These are phyloP conservation scores for Alternaria panax DNA, from an alignment of 2,329 filamentous ascomycete species.

Conservation along the genomic window DNA sequence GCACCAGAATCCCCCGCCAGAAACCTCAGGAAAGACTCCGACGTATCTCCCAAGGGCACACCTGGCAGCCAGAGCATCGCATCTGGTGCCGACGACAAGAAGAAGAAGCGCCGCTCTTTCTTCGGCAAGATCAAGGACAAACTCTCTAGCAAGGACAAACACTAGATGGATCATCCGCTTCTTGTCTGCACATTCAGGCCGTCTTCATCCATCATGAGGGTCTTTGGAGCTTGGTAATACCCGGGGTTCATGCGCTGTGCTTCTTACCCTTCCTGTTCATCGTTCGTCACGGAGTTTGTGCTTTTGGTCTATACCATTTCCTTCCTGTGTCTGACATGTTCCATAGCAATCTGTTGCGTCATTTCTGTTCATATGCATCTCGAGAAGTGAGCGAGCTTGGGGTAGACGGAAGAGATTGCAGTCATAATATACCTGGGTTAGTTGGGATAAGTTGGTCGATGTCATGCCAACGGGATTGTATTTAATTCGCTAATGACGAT, in stretches of 20 bases:
- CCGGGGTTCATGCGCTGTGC: constrained; percentile 27
- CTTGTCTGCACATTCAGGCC: constrained; percentile 22
- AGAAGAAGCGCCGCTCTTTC: constrained; percentile 58
- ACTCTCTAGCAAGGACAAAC: constrained; percentile 46
- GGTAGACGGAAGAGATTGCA: constrained; percentile 14
- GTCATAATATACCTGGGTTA: constrained; percentile 16
- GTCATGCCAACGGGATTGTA: constrained; percentile 25
- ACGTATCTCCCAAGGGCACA: constrained; percentile 47
- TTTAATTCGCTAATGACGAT: constrained; percentile 44
- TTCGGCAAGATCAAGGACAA: constrained; percentile 60
- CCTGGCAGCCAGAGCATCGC: constrained; percentile 49
- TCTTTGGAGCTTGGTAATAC: constrained; percentile 33
- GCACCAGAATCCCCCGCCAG: constrained; percentile 44
- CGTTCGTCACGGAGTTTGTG: constrained; percentile 36
- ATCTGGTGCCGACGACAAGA: constrained; percentile 48
- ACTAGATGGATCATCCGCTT: constrained; percentile 23
- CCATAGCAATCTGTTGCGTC: constrained; percentile 27
- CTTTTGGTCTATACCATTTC: constrained; percentile 48
- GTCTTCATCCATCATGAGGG: constrained; percentile 6
- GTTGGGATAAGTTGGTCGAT: constrained; percentile 4
- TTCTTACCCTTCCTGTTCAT: constrained; percentile 34
- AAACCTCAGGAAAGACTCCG: constrained; percentile 33
- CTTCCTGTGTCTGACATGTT: constrained; percentile 30
- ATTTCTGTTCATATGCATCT: constrained; percentile 23
- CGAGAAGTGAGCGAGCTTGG: constrained; percentile 2